Conservation (phyloP, 257 asterid genomes). For the Coffea canephora region DNA sequence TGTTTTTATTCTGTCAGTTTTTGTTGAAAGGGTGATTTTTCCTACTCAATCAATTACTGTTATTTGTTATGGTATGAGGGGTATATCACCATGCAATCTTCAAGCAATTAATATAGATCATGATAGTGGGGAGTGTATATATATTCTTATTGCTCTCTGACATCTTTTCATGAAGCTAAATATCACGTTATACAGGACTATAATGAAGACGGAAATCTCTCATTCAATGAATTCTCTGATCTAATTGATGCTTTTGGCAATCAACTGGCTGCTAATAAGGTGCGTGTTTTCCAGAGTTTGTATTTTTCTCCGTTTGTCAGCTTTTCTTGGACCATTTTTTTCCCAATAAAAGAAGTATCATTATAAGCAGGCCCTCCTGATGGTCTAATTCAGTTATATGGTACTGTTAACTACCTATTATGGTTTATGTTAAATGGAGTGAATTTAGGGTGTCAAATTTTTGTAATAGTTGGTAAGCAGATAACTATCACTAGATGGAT, state of each 20-base stretch:
- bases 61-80: background rate
- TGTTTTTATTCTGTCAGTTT: background rate
- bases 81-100: background rate
- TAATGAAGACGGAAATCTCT: slow-evolving; percentile 76
- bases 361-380: background rate
- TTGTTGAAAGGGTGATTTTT: background rate
- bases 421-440: background rate
- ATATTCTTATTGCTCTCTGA: background rate
- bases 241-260: slow-evolving; percentile 92
- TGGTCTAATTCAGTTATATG: background rate
- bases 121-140: background rate
- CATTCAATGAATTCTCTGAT: slow-evolving; percentile 71
- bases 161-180: slow-evolving; percentile 15
- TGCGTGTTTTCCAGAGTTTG: slow-evolving; percentile 23
- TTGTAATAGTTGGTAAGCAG: background rate
- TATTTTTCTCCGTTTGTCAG: slow-evolving; percentile 18
- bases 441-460: background rate
- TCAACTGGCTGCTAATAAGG: slow-evolving; percentile 86
- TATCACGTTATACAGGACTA: slow-evolving; percentile 61
- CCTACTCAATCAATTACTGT: background rate
- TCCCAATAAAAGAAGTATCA: background rate
- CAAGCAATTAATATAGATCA: background rate
- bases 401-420: too few relatives aligned
- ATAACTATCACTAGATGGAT: background rate
- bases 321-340: background rate